Base-by-base conservation (phyloP, 495 filamentous ascomycete genomes). In the Trichoderma orchidacearum region DNA sequence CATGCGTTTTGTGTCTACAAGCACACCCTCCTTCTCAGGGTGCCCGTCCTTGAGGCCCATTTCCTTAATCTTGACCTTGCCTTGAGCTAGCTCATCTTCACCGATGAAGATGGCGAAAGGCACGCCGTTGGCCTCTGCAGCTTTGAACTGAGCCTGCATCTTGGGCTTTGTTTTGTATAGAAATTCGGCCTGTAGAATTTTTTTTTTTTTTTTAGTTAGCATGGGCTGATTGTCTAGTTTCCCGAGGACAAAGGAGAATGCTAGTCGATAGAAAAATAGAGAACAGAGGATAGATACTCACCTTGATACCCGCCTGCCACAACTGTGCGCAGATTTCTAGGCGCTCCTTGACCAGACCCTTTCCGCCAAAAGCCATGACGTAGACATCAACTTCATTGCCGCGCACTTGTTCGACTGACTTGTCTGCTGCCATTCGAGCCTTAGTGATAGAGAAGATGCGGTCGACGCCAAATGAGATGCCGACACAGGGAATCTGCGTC, bases 391-490 rank as follows among this genome's bases (percentile, higher is more conserved):
- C 83, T 67, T 95, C 88, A 60, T 83, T 90, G 53, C 70, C 77
- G 51, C 84, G 82, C 51, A 64, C 65, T 54, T 64, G 41, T 23
- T 65, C 61, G 21, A 60, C 54, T 31, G 57, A 64, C 61, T 80
- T 76, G 61, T 85, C 79, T 52, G 77, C 75, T 61, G 79, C 81
- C 67, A 85, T 77, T n/a, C 83, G 79, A 9, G 86, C 83, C 70
- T 91, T 89, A 32, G 81, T 89, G 69, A 96, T 88, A 51, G 85
- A 87, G 72, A 95, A 96, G 62, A 97, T 96, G 53, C 91, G 85
- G 70, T 96, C 92, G 18, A 96, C 87, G 54, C 92, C 92, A 68
- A 96, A 95, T 11, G 89, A 95, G 60, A 96, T 87, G 59, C 92
- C 91, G 6, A 96, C 89, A 65, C 92, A 96, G 27, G 92, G 92